phyloP scores from a whole-genome alignment of 2,329 filamentous ascomycete species.

The Lecanicillium sp. region DNA sequence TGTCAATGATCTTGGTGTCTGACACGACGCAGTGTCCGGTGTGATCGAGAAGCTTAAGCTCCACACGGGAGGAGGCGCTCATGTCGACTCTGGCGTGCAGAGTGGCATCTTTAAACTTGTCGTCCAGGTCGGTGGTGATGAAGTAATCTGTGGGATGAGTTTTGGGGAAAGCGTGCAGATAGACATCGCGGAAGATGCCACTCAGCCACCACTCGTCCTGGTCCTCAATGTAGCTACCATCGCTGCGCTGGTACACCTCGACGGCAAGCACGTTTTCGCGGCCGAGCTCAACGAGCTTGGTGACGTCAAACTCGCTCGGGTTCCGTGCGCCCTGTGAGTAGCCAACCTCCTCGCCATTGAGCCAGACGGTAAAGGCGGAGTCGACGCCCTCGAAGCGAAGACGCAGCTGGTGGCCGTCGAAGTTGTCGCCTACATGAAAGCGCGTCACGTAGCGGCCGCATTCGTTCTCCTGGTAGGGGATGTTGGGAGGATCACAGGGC shows the following conservation, averaged over 20 bases:
- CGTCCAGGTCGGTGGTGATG: slow-evolving; percentile 49
- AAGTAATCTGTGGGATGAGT: slow-evolving; percentile 50
- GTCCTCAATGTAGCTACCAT: slow-evolving; percentile 68
- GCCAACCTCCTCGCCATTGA: slow-evolving; percentile 62
- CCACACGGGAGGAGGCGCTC: slow-evolving; percentile 26
- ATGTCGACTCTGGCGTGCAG: slow-evolving; percentile 42
- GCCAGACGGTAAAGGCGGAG: slow-evolving; percentile 63
- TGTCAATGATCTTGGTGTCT: slow-evolving; percentile 19
- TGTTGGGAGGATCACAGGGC: slow-evolving; percentile 59
- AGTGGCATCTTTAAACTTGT: slow-evolving; percentile 46
- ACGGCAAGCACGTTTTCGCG: slow-evolving; percentile 54
- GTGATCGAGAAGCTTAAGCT: slow-evolving; percentile 31
- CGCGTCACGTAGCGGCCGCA: slow-evolving; percentile 55
- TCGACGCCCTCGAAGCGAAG: slow-evolving; percentile 71
- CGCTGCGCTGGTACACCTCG: slow-evolving; percentile 65
- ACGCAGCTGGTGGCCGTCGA: slow-evolving; percentile 50
- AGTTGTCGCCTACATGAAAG: slow-evolving; percentile 46
- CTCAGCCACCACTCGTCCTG: slow-evolving; percentile 66
- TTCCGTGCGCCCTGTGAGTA: slow-evolving; percentile 70
- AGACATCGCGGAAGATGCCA: slow-evolving; percentile 65
- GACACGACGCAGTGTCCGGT: slow-evolving; percentile 25
- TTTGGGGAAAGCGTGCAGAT: slow-evolving; percentile 55
- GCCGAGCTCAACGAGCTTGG: slow-evolving; percentile 38
- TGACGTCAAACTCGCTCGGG: slow-evolving; percentile 67
- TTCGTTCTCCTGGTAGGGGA: slow-evolving; percentile 59